Evolutionary conservation across 75 land plant genomes (phyloP), one percentile per base, ranked within the genome.

Genomic region (Pinus taeda): DNA sequence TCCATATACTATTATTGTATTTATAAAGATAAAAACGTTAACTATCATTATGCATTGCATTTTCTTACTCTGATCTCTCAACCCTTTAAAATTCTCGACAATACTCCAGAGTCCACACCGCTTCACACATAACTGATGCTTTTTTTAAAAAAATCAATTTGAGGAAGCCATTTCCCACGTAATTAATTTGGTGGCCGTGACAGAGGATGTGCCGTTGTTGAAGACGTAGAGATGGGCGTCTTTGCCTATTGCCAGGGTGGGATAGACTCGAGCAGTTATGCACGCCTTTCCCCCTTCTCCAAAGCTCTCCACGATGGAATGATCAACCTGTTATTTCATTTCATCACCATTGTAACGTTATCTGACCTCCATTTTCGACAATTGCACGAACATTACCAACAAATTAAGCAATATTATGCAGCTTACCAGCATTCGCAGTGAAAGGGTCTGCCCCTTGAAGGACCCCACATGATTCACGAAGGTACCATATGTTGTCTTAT

Each of bases 221-320:
- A 90, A 88, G 30, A 80, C 77, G 71, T 61, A 88, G 11, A 90
- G 71, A 45, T 76, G 75, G n/a, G 92, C 87, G 33, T 77, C 71
- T 6, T 59, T 29, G 2, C 74, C 78, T 17, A 79, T 60, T 14
- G 90, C 85, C 42, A 82, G 29, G 8, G 18, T 79, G 13, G 92
- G 92, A 71, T 90, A 90, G 22, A 83, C 85, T 20, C 92, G 80
- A 2, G 90, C 78, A 15, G 90, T 87, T 59, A 85, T 88, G 39
- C 74, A 76, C 17, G 79, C 75, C 39, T 78, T 81, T 26, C 92
- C 92, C 49, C 85, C 87, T 61, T 76, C 88, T 61, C 69, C 92
- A 71, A 90, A 90, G 55, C 81, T 88, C 80, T 90, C 92, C 49
- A 90, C 82, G 39, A 90, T 83, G 29, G 90, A 90, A 57, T 84